Conservation (phyloP, 2,329 filamentous ascomycete genomes). For the Trichoderma asperellum region DNA sequence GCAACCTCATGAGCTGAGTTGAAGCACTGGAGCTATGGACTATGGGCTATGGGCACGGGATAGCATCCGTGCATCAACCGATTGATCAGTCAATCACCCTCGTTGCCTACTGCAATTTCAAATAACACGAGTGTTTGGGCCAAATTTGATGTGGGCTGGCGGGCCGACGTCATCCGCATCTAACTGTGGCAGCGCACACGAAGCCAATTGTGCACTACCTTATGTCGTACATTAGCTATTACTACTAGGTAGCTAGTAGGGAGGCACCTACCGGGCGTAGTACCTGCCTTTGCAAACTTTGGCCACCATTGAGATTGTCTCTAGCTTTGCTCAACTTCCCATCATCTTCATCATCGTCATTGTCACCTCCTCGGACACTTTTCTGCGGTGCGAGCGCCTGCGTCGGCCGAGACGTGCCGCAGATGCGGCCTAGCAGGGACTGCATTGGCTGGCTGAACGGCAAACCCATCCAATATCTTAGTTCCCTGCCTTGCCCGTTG, state of each 20-base stretch:
- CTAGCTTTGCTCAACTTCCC: background rate
- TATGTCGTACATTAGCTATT: background rate
- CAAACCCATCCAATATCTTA: background rate
- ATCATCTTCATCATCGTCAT: background rate
- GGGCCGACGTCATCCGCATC: background rate
- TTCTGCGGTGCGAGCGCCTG: background rate
- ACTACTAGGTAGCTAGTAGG: too few species aligned
- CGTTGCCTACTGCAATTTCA: too few species aligned
- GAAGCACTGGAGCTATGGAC: too few species aligned
- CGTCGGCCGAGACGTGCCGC: background rate
- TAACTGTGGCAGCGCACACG: background rate
- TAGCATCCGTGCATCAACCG: background rate
- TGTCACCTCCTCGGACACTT: background rate
- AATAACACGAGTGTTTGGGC: too few species aligned
- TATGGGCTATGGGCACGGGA: too few species aligned
- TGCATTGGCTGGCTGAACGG: background rate
- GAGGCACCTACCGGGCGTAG: background rate
- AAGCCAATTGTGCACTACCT: too few species aligned
- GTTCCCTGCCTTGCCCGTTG: background rate
- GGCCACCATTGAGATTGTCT: background rate
- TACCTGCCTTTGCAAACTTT: background rate
- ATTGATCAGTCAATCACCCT: background rate
- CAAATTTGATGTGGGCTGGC: too few species aligned
- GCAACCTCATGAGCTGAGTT: background rate
- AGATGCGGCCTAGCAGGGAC: background rate